A percentile compares a stretch with the other conserved stretches of the same genome.
Evolutionary conservation across 805 yeast species (phyloP).

Genomic region (Kazachstania psychrophila): DNA sequence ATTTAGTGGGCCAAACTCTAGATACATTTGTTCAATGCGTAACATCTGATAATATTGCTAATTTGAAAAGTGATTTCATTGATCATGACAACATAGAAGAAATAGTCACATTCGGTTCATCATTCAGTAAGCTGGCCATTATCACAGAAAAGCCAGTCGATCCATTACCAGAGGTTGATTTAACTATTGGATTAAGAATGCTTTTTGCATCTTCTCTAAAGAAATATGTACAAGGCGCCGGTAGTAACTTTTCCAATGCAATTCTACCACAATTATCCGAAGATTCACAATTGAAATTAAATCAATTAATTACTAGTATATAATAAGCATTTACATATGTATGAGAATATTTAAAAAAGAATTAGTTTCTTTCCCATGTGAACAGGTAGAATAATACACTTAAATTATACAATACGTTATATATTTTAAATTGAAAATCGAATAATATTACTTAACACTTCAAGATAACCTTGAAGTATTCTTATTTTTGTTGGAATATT

Average conservation of each 20-base stretch:
- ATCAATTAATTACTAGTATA: conserved; percentile 11
- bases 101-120: conserved; percentile 75
- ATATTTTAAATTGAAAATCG: too few species aligned
- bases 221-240: conserved; percentile 17
- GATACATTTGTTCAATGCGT: conserved; percentile 35
- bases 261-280: conserved; percentile 24
- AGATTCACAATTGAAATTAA: conserved; percentile 21
- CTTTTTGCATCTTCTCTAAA: conserved; percentile 17
- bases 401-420: background rate
- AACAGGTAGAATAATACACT: background rate
- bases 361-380: background rate
- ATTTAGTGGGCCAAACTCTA: conserved; percentile 36
- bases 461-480: too few species aligned
- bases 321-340: background rate
- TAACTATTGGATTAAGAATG: conserved; percentile 19
- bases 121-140: conserved; percentile 63
- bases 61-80: conserved; percentile 31
- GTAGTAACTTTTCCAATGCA: conserved; percentile 10
- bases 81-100: conserved; percentile 52
- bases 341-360: background rate
- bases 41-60: conserved; percentile 32
- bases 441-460: too few species aligned
- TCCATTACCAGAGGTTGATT: conserved; percentile 49
- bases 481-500: too few species aligned
- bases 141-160: conserved; percentile 57